Evolutionary conservation across 176 grass and related monocot species (phyloP), one percentile per base, ranked within the genome.

Genomic region (Themeda triandra): DNA sequence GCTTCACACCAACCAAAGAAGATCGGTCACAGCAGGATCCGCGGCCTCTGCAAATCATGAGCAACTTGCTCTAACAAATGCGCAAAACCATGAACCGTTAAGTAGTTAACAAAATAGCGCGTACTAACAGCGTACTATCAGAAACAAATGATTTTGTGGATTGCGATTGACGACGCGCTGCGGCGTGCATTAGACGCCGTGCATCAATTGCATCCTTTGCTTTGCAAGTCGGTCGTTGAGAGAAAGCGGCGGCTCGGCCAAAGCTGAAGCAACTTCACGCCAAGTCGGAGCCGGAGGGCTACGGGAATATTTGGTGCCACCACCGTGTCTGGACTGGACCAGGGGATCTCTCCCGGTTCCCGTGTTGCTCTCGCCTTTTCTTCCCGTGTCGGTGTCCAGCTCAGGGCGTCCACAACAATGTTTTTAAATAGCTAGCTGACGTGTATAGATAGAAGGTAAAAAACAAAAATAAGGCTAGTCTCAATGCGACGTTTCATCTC

Each of bases 271-370:
- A 56, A 24, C 0, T 33, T 24, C 56, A 25, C 56, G 23, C n/a
- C 8, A 8, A 56, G n/a, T 35, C 33, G 8, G 27, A 51, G 49
- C 1, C 49, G 18, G 27, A 10, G 28, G 44, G 18, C 4, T 27
- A 28, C 29, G 48, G 46, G 75, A 60, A 39, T 27, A 27, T 77
- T 11, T 40, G 45, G 11, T 10, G 54, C 53, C 48, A 19, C 48
- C 48, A 49, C 11, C 11, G 19, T 25, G 8, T 6, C 19, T 24
- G 54, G 54, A n/a, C 21, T 7, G 1, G 23, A 63, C 56, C 54
- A 11, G 75, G 75, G 75, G 54, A 78, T 78, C 36, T 63, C 75
- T 41, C 75, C 6, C 54, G 54, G 33, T 41, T 13, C 49, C 74
- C 49, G 6, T 59, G 74, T 49, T 23, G 49, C 46, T 8, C 14